A percentile compares a stretch with the other conserved stretches of the same genome.
Conservation (phyloP, 2,329 filamentous ascomycete species). For the Parasarocladium wereldwijsianum region DNA sequence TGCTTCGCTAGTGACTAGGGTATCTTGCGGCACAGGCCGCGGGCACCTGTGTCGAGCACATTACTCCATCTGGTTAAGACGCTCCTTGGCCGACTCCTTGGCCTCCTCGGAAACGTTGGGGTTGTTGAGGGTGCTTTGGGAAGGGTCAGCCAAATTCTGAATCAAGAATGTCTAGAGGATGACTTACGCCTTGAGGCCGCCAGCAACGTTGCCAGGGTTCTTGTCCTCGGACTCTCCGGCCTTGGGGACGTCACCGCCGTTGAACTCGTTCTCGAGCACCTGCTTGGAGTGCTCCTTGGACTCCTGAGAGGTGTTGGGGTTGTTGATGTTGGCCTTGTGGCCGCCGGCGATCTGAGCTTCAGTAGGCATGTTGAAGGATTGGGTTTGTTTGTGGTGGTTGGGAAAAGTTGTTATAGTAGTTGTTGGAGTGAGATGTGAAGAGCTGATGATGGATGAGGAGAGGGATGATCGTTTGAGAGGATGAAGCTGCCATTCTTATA, state of each 20-base stretch:
- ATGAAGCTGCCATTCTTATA: constrained; percentile 4
- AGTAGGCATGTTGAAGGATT: constrained; percentile 23
- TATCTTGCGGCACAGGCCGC: too few relatives aligned
- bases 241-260: constrained; percentile 22
- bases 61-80: constrained; percentile 16
- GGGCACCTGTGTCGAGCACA: too few relatives aligned
- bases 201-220: constrained; percentile 38
- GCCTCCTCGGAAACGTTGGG: constrained; percentile 41
- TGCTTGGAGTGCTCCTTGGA: constrained; percentile 28
- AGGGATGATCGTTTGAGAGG: background rate
- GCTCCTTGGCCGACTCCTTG: constrained; percentile 38
- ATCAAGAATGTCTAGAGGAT: background rate
- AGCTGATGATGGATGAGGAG: constrained; percentile 4
- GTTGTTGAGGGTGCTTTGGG: constrained; percentile 33
- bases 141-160: constrained; percentile 11
- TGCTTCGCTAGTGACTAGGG: background rate
- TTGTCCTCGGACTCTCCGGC: constrained; percentile 24
- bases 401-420: constrained; percentile 2
- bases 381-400: constrained; percentile 3
- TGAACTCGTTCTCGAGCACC: constrained; percentile 34
- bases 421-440: background rate
- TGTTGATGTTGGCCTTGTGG: constrained; percentile 44
- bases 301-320: constrained; percentile 39
- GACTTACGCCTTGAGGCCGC: constrained; percentile 35
- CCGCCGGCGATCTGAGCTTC: constrained; percentile 37